Base-by-base conservation (phyloP, 2,329 filamentous ascomycete genomes). In the Sporothrix schenckii region DNA sequence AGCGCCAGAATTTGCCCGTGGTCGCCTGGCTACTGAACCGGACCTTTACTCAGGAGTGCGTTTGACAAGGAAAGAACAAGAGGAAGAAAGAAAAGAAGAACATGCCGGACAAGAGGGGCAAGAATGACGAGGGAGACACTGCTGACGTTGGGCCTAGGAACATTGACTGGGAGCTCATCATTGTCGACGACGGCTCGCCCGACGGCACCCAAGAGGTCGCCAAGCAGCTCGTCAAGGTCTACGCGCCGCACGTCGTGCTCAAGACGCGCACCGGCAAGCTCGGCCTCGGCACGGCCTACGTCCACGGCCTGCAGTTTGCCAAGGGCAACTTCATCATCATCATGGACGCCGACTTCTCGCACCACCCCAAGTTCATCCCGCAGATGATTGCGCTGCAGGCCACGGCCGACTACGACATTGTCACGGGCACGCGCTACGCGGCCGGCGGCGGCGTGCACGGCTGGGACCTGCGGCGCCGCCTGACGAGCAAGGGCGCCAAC, bases 301-400 rank as follows among this genome's bases (percentile, higher is more conserved):
- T 97, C 52, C 94, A 97, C 81, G 94, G 94, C 68, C 86, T 99
- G 72, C 88, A 97, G 80, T 98, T 92, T 79, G 91, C 87, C 30
- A 93, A 89, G 27, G 95, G 95, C 77, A 97, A 96, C 87, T 98
- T 89, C 79, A 92, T 99, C 79, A 92, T 99, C 85, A 99, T 99
- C 87, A 99, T 99, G 95, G 95, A 99, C 84, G 95, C 96, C 82
- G 95, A 99, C 83, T 99, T 99, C 87, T 93, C 89, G 76, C 95
- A 99, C 84, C 95, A 99, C 85, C 95, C 95, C 79, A 99, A 98
- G 83, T 99, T 98, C 87, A 97, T 99, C 81, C 90, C 94, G 69
- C 86, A 90, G 78, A 98, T 99, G 93, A 92, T 99, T 77, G 87
- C 86, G 72, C 87, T 89, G 75, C 95, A 98, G 81, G 87, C 88